A percentile compares a stretch with the other conserved stretches of the same genome.
phyloP scores from a whole-genome alignment of 495 filamentous ascomycete species.

The Peziza echinospora region DNA sequence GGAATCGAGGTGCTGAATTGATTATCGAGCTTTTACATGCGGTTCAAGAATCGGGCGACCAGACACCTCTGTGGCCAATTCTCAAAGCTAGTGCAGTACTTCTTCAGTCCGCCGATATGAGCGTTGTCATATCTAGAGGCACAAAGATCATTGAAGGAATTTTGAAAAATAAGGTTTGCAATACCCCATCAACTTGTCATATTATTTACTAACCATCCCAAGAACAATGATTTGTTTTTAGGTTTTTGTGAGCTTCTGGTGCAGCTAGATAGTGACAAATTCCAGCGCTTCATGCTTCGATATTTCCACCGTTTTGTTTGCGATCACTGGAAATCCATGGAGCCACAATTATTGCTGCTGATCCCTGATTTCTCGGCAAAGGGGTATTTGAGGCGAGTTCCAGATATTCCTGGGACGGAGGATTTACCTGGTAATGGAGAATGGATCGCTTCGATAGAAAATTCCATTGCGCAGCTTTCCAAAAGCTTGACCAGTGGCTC shows the following conservation, averaged over 20 bases:
- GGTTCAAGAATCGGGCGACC: conserved; percentile 21
- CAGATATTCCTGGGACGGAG: neutral
- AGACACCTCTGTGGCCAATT: conserved; percentile 32
- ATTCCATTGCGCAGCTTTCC: conserved; percentile 14
- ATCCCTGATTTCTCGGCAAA: conserved; percentile 43
- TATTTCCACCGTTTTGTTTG: conserved; percentile 35
- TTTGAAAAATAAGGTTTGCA: conserved; percentile 2
- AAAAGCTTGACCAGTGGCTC: too few relatives aligned
- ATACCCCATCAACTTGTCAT: conserved; percentile 1
- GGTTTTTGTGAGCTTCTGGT: conserved; percentile 63
- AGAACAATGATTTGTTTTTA: conserved; percentile 33
- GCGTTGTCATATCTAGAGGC: conserved; percentile 41
- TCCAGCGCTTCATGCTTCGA: conserved; percentile 51
- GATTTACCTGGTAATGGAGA: neutral
- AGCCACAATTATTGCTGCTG: conserved; percentile 44
- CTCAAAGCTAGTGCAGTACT: conserved; percentile 42
- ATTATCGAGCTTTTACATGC: conserved; percentile 33
- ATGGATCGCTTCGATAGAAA: neutral
- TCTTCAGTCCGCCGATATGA: conserved; percentile 56
- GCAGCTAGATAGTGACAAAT: conserved; percentile 49
- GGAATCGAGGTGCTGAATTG: conserved; percentile 40
- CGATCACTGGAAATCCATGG: conserved; percentile 42
- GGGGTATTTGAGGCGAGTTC: conserved; percentile 22
- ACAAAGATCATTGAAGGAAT: conserved; percentile 9
- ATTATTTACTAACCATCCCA: neutral